Evolutionary conservation across 306 rosid genomes (phyloP), one percentile per base, ranked within the genome.

Genomic region (Acacia confusa): DNA sequence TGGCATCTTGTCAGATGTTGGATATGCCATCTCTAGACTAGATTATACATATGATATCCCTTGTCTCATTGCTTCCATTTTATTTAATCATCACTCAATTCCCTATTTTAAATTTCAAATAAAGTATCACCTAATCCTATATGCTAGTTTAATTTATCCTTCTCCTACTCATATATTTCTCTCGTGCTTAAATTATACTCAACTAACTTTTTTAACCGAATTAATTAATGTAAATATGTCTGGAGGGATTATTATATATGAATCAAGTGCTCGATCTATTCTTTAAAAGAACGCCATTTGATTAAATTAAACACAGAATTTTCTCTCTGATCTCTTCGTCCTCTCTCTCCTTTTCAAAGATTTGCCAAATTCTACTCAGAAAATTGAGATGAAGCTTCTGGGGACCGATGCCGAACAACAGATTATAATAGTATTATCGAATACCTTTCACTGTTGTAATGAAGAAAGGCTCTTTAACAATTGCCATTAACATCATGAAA

Each of bases 1-100:
- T 74, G 79, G 86, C 89, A 88, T 91, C 92, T 86, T 89, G 82
- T 87, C 88, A 84, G 88, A 86, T 86, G 90, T 82, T 88, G 85
- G 88, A 82, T 82, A 83, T 87, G 47, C 79, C 85, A 76, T 67
- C 32, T 82, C 32, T 22, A 63, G 36, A 71, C 32, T 22, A 63
- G 36, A 71, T 82, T 82, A 61, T 81, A 34, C 7, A 34, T 34
- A 53, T 68, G 74, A 80, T 72, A 61, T 78, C 77, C 75, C 61
- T 80, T 76, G 24, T 84, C 83, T 75, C 50, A 41, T 52, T 70
- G 36, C 57, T 70, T 70, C 57, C 58, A 25, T 65, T 32, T 83
- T 20, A 40, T 24, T 71, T 38, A 34, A 63, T 75, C 53, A 63
- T 75, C 53, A 52, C 1, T 41, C 53, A 69, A 4, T 13, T 70